Evolutionary conservation across 306 rosid species (phyloP), one percentile per base, ranked within the genome.

Genomic region (Prinsepia uniflora): DNA sequence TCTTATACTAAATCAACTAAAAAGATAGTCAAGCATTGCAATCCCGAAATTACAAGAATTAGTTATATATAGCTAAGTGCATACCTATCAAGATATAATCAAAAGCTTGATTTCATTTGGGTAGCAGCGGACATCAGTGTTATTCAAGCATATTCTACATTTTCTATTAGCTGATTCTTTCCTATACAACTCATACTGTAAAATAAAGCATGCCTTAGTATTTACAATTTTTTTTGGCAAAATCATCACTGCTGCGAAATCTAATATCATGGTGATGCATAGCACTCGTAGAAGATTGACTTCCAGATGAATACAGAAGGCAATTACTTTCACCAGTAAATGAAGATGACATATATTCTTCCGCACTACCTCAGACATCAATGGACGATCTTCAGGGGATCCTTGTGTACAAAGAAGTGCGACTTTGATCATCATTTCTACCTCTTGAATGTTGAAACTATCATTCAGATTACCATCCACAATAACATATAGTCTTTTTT

Each of bases 341-440:
- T 43, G 82, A 75, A 71, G 72, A 77, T n/a, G n/a, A n/a, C n/a
- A n/a, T n/a, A n/a, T n/a, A n/a, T n/a, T n/a, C n/a, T n/a, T 95
- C 76, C 97, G 86, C 39, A 95, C 99, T 44, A 95, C 97, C 83
- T 95, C 96, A 0, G 99, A 91, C 99, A 95, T 95, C 4, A 82
- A 79, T 7, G 97, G 99, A 57, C 99, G 95, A 58, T 95, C 99
- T 50, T 95, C 99, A 1, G 99, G 96, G 3, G 96, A 86, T 60
- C 89, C 89, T 83, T 95, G 99, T 3, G 99, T 95, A 78, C 99
- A 91, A 48, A 95, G 96, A 57, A 95, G 77, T 34, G 99, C 99
- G 58, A 95, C 97, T 81, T 90, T 75, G 74, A 91, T 91, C 90
- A 95, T 83, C 97, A 91, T 91, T 81, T 91, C 97, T 69, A 95